Evolutionary conservation across 2,329 filamentous ascomycete genomes (phyloP).

Genomic region (Pezicula neosporulosa): DNA sequence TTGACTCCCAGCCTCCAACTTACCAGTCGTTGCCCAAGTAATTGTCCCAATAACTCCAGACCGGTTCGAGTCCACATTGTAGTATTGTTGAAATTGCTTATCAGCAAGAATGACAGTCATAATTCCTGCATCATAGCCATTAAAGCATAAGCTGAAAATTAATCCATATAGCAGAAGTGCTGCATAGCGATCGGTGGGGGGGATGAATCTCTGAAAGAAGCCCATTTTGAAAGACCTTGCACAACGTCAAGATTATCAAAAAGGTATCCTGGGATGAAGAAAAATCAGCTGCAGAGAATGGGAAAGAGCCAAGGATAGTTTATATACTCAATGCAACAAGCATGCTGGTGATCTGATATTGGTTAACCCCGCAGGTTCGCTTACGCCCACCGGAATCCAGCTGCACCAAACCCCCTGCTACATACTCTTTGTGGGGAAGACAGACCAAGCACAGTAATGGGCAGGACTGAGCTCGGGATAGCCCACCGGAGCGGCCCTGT

Average conservation of each 20-base stretch:
- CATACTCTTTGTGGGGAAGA: too few relatives aligned
- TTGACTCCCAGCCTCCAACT: background rate
- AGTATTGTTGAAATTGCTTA: constrained; percentile 37
- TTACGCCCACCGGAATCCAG: too few relatives aligned
- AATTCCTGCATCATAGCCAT: constrained; percentile 34
- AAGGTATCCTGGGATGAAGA: too few relatives aligned
- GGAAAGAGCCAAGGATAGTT: too few relatives aligned
- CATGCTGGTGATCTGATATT: too few relatives aligned
- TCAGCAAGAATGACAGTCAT: constrained; percentile 41
- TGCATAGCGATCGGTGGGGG: constrained; percentile 35
- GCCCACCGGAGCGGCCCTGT: too few relatives aligned
- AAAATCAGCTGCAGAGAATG: too few relatives aligned
- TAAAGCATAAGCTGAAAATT: constrained; percentile 37
- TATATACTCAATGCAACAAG: too few relatives aligned
- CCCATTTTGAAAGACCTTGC: constrained; percentile 19
- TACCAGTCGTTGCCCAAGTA: constrained; percentile 37
- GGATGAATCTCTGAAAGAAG: constrained; percentile 31
- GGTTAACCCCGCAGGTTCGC: too few relatives aligned
- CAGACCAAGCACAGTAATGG: too few relatives aligned
- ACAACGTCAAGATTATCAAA: background rate
- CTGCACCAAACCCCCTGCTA: too few relatives aligned
- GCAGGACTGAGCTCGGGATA: too few relatives aligned
- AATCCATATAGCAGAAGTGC: constrained; percentile 32
- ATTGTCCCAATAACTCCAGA: constrained; percentile 37
- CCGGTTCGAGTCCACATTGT: constrained; percentile 30